A percentile compares a stretch with the other conserved stretches of the same genome.
Conservation (phyloP, 2,329 filamentous ascomycete genomes). For the Penicillium sp. region DNA sequence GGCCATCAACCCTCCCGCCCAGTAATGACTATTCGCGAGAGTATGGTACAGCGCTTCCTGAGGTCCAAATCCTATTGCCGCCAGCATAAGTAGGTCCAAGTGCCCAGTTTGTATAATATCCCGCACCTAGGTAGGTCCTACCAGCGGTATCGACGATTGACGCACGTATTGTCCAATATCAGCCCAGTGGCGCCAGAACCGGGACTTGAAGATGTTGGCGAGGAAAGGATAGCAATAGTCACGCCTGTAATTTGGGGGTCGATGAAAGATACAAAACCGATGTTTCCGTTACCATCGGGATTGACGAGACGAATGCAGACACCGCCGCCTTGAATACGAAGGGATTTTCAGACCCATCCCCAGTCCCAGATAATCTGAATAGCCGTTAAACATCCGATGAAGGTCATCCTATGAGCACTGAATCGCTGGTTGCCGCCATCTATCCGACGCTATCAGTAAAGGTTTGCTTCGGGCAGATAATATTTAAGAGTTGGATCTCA, state of each 20-base stretch:
- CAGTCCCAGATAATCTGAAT: conserved; percentile 63
- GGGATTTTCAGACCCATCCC: conserved; percentile 58
- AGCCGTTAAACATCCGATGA: conserved; percentile 56
- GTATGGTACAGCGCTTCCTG: conserved; percentile 1
- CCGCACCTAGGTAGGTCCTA: not conserved
- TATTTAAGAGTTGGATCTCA: not conserved
- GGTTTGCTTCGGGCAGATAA: no score
- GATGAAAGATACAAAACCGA: conserved; percentile 60
- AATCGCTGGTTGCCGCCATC: conserved; percentile 65
- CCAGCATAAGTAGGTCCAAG: conserved; percentile 3
- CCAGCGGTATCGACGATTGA: conserved; percentile 9
- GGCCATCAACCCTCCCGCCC: not conserved
- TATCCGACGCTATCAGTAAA: not conserved
- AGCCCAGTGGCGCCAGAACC: conserved; percentile 11
- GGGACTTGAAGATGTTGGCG: conserved; percentile 1
- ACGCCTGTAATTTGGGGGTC: conserved; percentile 45
- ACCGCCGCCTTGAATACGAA: conserved; percentile 55
- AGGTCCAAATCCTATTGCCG: not conserved
- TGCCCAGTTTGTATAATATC: conserved; percentile 9
- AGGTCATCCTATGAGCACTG: conserved; percentile 60
- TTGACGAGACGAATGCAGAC: conserved; percentile 37
- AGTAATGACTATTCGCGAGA: conserved; percentile 4
- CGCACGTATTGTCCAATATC: conserved; percentile 11
- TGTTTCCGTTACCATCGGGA: conserved; percentile 50
- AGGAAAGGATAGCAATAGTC: conserved; percentile 3